Conservation (phyloP, 2,329 filamentous ascomycete species). For the Cercospora zeae-maydis region DNA sequence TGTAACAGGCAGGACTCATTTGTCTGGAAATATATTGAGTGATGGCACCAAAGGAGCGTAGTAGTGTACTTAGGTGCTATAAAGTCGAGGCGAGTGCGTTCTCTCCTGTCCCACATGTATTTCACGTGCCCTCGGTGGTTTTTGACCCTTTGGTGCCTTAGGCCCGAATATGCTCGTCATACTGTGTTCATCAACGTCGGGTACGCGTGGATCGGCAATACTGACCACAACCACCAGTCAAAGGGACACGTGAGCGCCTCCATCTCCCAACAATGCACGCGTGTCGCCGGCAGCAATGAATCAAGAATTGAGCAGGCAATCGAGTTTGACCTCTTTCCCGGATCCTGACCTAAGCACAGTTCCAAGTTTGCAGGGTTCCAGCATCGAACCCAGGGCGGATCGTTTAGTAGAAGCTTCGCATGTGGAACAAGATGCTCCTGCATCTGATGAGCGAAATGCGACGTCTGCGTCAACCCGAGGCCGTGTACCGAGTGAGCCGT, state of each 20-base stretch:
- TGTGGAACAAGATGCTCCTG: conserved; percentile 5
- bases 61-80: no score
- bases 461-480: conserved; percentile 2
- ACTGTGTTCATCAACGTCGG: background rate
- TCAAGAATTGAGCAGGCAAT: conserved; percentile 20
- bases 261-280: conserved; percentile 6
- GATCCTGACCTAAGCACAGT: conserved; percentile 27
- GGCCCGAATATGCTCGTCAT: background rate
- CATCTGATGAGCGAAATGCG: background rate
- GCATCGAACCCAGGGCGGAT: conserved; percentile 9
- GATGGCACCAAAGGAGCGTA: background rate
- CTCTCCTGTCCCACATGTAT: background rate
- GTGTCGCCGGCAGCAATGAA: conserved; percentile 8
- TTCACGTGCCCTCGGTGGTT: no score
- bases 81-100: no score
- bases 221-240: background rate
- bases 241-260: conserved; percentile 5
- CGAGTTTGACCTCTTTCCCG: conserved; percentile 33
- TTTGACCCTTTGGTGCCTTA: background rate
- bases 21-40: background rate
- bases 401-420: conserved; percentile 7
- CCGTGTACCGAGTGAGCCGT: conserved; percentile 14
- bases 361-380: conserved; percentile 17
- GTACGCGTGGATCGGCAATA: background rate
- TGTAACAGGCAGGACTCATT: background rate